phyloP scores from a whole-genome alignment of 305 asterid genomes.

The Salvia sclarea region DNA sequence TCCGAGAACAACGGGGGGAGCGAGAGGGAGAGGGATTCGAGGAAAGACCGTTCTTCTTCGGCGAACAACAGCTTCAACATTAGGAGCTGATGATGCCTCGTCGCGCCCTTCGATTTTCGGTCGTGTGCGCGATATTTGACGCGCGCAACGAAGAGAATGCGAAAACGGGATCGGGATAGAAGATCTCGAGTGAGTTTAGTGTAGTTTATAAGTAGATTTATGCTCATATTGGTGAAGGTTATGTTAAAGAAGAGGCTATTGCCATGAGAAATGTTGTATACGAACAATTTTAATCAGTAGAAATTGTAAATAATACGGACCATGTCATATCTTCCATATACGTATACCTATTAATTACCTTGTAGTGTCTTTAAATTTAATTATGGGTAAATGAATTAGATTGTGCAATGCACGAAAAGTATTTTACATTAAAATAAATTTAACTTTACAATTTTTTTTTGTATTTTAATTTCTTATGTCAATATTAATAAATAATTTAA shows the following conservation, averaged over 20 bases:
- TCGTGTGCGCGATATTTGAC: not conserved
- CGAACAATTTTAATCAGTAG: not conserved
- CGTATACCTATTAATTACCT: too few relatives aligned
- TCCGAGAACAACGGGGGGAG: conserved; percentile 41
- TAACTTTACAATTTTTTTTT: too few relatives aligned
- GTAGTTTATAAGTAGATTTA: not conserved
- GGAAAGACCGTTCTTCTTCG: conserved; percentile 32
- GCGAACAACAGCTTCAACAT: conserved; percentile 26
- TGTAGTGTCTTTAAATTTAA: too few relatives aligned
- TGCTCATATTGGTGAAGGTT: not conserved
- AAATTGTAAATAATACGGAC: conserved; percentile 32
- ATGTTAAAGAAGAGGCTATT: not conserved
- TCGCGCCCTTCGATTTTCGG: not conserved
- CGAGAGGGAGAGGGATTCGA: conserved; percentile 42
- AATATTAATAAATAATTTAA: too few relatives aligned
- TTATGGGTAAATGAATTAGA: too few relatives aligned
- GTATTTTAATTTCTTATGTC: too few relatives aligned
- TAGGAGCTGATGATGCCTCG: conserved; percentile 23
- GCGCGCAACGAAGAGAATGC: not conserved
- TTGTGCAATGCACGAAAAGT: too few relatives aligned
- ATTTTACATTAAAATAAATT: too few relatives aligned
- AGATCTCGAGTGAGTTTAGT: not conserved
- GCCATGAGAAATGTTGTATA: conserved; percentile 1
- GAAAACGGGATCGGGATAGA: not conserved
- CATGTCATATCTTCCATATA: too few relatives aligned